Percentiles rank a stretch among this genome's conserved stretches.
These are phyloP conservation scores for Aspergillus phoenicis DNA, from an alignment of 2,329 filamentous ascomycete genomes.

Conservation along the genomic window DNA sequence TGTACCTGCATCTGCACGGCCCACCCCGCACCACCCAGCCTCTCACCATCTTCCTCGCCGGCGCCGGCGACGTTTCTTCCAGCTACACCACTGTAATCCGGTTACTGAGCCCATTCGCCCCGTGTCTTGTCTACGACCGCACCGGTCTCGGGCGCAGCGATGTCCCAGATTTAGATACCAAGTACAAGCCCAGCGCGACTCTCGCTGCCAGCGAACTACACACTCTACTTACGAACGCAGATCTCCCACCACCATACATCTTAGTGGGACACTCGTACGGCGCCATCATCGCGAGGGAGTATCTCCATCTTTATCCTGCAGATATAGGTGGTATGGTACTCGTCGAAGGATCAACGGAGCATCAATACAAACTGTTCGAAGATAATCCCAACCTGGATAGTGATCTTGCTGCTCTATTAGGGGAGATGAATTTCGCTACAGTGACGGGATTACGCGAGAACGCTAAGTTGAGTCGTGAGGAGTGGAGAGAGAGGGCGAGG, in stretches of 20 bases:
- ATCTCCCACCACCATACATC: conserved; percentile 33
- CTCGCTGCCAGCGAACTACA: conserved; percentile 36
- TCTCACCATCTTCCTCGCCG: conserved; percentile 38
- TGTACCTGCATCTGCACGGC: neutral
- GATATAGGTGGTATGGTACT: conserved; percentile 43
- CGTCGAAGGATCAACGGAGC: conserved; percentile 40
- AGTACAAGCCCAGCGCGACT: conserved; percentile 21
- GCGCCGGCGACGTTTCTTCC: conserved; percentile 39
- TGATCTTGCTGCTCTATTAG: conserved; percentile 32
- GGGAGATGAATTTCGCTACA: conserved; percentile 32
- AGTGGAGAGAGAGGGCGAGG: conserved; percentile 37
- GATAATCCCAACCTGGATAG: conserved; percentile 31
- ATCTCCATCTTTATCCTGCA: conserved; percentile 34
- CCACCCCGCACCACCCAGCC: conserved; percentile 28
- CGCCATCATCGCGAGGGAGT: conserved; percentile 43
- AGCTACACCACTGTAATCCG: conserved; percentile 38
- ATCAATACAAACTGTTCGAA: conserved; percentile 32
- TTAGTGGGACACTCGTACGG: conserved; percentile 47
- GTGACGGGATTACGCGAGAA: conserved; percentile 36
- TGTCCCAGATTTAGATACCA: neutral
- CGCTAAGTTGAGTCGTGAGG: conserved; percentile 34
- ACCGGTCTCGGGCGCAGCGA: conserved; percentile 42
- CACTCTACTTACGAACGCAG: conserved; percentile 27
- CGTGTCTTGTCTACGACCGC: conserved; percentile 42
- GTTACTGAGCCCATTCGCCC: conserved; percentile 31